These are phyloP conservation scores for Pseudogymnoascus sp. DNA, from an alignment of 2,329 filamentous ascomycete species.

Conservation along the genomic window DNA sequence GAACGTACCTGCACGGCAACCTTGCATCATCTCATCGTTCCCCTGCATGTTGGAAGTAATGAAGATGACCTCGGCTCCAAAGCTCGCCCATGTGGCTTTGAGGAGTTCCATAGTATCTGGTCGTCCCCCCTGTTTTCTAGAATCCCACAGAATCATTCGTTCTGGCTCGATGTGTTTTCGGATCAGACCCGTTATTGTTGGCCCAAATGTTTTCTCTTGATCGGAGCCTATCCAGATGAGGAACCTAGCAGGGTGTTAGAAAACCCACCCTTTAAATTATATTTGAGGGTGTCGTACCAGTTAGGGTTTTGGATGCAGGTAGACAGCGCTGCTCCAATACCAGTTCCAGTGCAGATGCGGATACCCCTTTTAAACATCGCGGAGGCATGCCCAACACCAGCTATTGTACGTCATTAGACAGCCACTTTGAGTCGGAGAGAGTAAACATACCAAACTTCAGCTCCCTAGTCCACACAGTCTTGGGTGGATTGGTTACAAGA, in stretches of 20 bases:
- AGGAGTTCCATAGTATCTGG: conserved; percentile 34
- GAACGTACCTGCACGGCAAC: conserved; percentile 32
- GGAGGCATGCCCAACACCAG: conserved; percentile 36
- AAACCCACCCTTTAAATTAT: not conserved
- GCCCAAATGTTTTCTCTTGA: conserved; percentile 36
- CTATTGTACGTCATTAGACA: conserved; percentile 23
- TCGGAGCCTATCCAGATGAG: conserved; percentile 38
- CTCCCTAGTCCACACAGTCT: conserved; percentile 35
- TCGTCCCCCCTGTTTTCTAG: conserved; percentile 35
- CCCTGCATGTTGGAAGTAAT: conserved; percentile 36
- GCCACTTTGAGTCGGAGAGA: not conserved
- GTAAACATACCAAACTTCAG: conserved; percentile 33
- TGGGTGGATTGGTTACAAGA: conserved; percentile 34
- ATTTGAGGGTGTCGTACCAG: conserved; percentile 24
- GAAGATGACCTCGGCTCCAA: conserved; percentile 37
- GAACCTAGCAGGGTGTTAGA: conserved; percentile 27
- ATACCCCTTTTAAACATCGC: conserved; percentile 38
- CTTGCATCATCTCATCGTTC: conserved; percentile 38
- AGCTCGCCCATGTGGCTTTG: conserved; percentile 34
- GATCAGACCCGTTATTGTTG: conserved; percentile 34
- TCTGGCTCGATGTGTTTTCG: conserved; percentile 35
- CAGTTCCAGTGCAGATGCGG: conserved; percentile 35
- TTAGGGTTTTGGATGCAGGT: conserved; percentile 36
- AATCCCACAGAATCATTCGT: conserved; percentile 37
- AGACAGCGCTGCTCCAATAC: conserved; percentile 35